These are phyloP conservation scores for Brettanomyces custersianus DNA, from an alignment of 805 yeast species.

Conservation along the genomic window DNA sequence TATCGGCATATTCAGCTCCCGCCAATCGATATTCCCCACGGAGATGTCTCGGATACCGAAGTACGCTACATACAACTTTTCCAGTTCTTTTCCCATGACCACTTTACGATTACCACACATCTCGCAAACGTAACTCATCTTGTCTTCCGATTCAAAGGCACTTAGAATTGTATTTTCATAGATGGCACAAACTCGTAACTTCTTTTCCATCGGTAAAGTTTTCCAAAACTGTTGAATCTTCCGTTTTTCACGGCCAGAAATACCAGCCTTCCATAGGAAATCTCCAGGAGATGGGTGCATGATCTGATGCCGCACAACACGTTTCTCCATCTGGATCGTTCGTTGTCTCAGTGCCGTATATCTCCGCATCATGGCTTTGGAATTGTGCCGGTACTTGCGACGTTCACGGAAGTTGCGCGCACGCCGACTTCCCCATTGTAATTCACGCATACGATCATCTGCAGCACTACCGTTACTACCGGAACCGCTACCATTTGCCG, in stretches of 20 bases:
- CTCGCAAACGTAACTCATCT: constrained; percentile 56
- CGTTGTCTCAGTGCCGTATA: no score
- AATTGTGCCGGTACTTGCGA: constrained; percentile 9
- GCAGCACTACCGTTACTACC: no score
- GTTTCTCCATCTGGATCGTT: constrained; percentile 15
- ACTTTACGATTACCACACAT: constrained; percentile 69
- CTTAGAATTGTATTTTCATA: constrained; percentile 63
- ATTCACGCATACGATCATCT: constrained; percentile 5
- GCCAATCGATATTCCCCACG: constrained; percentile 29
- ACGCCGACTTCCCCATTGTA: constrained; percentile 7
- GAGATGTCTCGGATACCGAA: constrained; percentile 35
- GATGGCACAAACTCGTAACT: constrained; percentile 51
- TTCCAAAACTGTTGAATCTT: constrained; percentile 58
- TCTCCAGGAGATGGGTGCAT: constrained; percentile 15
- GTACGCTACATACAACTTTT: constrained; percentile 60
- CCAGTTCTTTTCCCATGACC: constrained; percentile 70
- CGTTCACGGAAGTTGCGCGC: constrained; percentile 8
- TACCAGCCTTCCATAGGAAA: constrained; percentile 24
- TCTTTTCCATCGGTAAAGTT: constrained; percentile 48
- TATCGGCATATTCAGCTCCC: constrained; percentile 20
- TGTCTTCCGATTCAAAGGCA: constrained; percentile 52
- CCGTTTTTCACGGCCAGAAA: constrained; percentile 40
- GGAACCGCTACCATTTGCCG: no score
- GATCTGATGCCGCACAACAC: constrained; percentile 12
- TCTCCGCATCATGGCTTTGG: no score